Percentiles rank a stretch among this genome's conserved stretches.
Conservation (phyloP, 2,329 filamentous ascomycete genomes). For the Neofusicoccum laricinum region DNA sequence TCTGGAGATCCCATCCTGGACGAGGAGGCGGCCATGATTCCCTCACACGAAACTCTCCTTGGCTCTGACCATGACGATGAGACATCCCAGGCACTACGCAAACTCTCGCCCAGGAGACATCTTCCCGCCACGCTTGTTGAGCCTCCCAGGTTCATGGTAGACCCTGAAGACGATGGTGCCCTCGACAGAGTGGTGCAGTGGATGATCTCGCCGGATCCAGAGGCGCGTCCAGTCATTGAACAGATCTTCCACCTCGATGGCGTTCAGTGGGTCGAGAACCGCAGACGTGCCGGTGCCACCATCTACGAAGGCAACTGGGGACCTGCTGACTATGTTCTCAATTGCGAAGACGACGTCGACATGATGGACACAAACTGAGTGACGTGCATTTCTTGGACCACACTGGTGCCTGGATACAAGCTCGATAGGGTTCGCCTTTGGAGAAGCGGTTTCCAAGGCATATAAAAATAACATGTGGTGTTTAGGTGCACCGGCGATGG, state of each 20-base stretch:
- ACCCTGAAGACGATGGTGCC: constrained; percentile 67
- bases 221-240: constrained; percentile 68
- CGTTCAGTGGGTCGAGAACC: constrained; percentile 73
- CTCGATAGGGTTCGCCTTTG: background rate
- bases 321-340: constrained; percentile 64
- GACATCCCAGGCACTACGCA: constrained; percentile 37
- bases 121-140: constrained; percentile 56
- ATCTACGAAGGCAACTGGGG: constrained; percentile 97
- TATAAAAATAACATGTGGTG: constrained; percentile 6
- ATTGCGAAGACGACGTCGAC: constrained; percentile 53
- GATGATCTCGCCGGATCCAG: constrained; percentile 80
- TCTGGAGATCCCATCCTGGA: constrained; percentile 59
- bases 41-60: constrained; percentile 28
- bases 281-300: constrained; percentile 83
- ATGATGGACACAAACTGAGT: constrained; percentile 56
- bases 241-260: constrained; percentile 72
- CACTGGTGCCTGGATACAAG: background rate
- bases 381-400: background rate
- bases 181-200: constrained; percentile 80
- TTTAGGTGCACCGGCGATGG: constrained; percentile 4
- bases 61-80: constrained; percentile 33
- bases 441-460: background rate
- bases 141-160: constrained; percentile 86
- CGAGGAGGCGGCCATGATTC: constrained; percentile 24
- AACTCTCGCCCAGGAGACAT: constrained; percentile 23